Percentiles rank a stretch among this genome's conserved stretches.
Conservation (phyloP, 1,284 basidiomycete genomes). For the Fomitiporia mediterranea region DNA sequence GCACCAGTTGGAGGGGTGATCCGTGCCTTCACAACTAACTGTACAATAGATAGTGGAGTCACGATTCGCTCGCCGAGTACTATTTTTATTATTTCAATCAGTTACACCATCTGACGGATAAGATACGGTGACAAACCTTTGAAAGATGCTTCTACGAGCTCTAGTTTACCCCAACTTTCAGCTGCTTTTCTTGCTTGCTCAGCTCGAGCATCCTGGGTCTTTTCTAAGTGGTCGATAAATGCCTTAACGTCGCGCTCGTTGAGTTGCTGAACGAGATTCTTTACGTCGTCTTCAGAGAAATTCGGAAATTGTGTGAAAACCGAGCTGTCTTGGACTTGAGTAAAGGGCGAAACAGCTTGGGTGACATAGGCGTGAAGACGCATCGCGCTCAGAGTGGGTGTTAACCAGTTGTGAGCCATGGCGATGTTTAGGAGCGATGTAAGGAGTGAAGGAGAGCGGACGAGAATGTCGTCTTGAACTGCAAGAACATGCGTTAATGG, state of each 20-base stretch:
- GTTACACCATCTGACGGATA: background rate
- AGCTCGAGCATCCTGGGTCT: slow-evolving; percentile 48
- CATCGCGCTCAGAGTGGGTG: slow-evolving; percentile 75
- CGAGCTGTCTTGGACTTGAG: slow-evolving; percentile 32
- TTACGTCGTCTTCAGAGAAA: slow-evolving; percentile 49
- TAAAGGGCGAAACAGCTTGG: slow-evolving; percentile 74
- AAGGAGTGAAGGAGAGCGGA: slow-evolving; percentile 71
- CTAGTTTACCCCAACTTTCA: slow-evolving; percentile 73
- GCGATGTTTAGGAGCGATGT: slow-evolving; percentile 82
- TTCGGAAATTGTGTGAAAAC: slow-evolving; percentile 74
- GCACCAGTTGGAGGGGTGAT: slow-evolving; percentile 45
- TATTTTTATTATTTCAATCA: slow-evolving; percentile 29
- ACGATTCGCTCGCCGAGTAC: slow-evolving; percentile 90
- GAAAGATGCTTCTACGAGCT: slow-evolving; percentile 84
- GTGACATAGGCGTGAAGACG: slow-evolving; percentile 80
- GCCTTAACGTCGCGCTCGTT: slow-evolving; percentile 39
- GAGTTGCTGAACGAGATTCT: slow-evolving; percentile 36
- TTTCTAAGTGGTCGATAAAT: slow-evolving; percentile 46
- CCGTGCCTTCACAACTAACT: slow-evolving; percentile 80
- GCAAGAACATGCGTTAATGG: slow-evolving; percentile 3
- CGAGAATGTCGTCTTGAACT: slow-evolving; percentile 69
- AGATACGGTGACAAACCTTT: slow-evolving; percentile 54
- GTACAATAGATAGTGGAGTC: slow-evolving; percentile 87
- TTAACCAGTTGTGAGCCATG: slow-evolving; percentile 88
- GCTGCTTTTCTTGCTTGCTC: slow-evolving; percentile 66